A percentile compares a stretch with the other conserved stretches of the same genome.
These are phyloP conservation scores for Camellia oleifera DNA, from an alignment of 179 eudicot species.

Conservation along the genomic window DNA sequence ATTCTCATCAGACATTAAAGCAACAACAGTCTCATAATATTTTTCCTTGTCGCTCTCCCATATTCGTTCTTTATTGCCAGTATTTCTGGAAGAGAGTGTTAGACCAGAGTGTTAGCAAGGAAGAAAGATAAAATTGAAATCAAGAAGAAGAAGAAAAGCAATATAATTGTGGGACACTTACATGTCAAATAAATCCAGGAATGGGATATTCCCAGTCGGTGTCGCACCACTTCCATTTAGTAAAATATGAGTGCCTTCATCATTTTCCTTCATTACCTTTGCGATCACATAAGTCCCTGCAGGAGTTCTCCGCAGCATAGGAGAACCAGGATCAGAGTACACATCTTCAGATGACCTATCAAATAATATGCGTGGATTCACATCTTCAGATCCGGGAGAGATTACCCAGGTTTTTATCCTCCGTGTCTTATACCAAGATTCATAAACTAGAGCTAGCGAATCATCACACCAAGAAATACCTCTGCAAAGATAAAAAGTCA, in stretches of 20 bases:
- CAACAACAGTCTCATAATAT: conserved; percentile 82
- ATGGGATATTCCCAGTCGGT: conserved; percentile 87
- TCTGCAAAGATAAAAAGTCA: conserved; percentile 31
- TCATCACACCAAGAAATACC: conserved; percentile 96
- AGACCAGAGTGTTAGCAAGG: conserved; percentile 18
- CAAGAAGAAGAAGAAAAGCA: conserved; percentile 3
- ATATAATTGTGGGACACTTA: conserved; percentile 35
- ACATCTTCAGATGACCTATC: conserved; percentile 97
- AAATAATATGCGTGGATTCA: conserved; percentile 71
- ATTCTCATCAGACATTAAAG: conserved; percentile 79
- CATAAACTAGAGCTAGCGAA: conserved; percentile 85
- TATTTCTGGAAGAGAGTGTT: conserved; percentile 49
- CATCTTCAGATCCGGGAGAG: conserved; percentile 69
- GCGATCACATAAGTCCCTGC: conserved; percentile 83
- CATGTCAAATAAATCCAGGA: conserved; percentile 91
- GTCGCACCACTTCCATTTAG: conserved; percentile 94
- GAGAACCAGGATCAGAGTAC: conserved; percentile 97
- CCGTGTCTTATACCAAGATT: conserved; percentile 96
- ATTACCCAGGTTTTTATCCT: conserved; percentile 78
- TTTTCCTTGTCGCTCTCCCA: conserved; percentile 98
- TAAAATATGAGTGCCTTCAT: conserved; percentile 63
- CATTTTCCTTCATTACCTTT: conserved; percentile 65
- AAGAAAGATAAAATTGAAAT: background rate
- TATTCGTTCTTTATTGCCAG: conserved; percentile 86
- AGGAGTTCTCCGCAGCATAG: conserved; percentile 80